Conservation (phyloP, 768 basidiomycete genomes). For the Russula virescens region DNA sequence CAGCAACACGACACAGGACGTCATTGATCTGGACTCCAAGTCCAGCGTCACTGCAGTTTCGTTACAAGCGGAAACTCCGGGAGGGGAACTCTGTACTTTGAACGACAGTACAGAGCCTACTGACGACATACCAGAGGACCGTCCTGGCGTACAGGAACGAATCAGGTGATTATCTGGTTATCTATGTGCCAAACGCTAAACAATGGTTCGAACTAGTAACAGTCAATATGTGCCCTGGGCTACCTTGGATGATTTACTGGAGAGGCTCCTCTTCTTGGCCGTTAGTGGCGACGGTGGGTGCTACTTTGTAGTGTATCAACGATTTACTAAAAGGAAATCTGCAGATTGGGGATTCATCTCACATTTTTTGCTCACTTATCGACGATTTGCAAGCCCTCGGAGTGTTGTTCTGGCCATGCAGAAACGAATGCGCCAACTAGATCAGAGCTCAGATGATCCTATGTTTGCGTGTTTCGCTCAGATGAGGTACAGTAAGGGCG, state of each 20-base stretch:
- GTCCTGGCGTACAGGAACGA: conserved; percentile 29
- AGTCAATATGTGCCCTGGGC: conserved; percentile 65
- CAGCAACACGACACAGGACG: conserved; percentile 24
- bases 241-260: conserved; percentile 70
- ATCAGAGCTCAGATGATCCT: conserved; percentile 66
- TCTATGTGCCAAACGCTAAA: background rate
- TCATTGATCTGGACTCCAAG: conserved; percentile 9
- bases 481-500: conserved; percentile 54
- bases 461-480: conserved; percentile 87
- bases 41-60: conserved; percentile 6
- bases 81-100: conserved; percentile 9
- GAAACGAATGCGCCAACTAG: conserved; percentile 74
- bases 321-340: conserved; percentile 13
- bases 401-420: conserved; percentile 82
- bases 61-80: conserved; percentile 5
- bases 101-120: conserved; percentile 11
- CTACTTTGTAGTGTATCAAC: background rate
- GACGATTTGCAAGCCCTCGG: conserved; percentile 75
- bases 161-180: conserved; percentile 40
- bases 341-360: conserved; percentile 71
- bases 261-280: conserved; percentile 75
- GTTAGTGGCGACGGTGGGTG: conserved; percentile 75
- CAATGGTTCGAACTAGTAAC: conserved; percentile 28
- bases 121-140: conserved; percentile 20
- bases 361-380: conserved; percentile 79